Conservation (phyloP, 306 rosid genomes). For the Cicer judaicum region DNA sequence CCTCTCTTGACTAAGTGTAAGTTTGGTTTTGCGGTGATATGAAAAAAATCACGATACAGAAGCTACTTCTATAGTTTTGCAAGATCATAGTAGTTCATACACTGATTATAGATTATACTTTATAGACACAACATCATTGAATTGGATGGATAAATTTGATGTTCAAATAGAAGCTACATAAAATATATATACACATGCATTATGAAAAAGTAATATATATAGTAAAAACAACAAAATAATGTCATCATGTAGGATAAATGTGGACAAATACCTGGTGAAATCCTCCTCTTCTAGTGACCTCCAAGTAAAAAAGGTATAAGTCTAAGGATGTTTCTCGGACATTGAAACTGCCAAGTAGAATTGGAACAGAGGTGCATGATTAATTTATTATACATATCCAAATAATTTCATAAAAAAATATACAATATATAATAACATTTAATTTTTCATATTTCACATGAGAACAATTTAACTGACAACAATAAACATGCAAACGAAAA, state of each 20-base stretch:
- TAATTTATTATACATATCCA: not conserved
- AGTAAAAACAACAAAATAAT: not conserved
- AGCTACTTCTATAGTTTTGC: too few species aligned
- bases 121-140: not conserved
- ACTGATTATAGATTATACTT: not conserved
- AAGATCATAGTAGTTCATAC: too few species aligned
- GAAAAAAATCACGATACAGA: too few species aligned
- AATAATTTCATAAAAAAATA: not conserved
- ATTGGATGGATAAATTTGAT: slow-evolving; percentile 12
- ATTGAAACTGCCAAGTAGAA: slow-evolving; percentile 43
- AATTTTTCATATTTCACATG: slow-evolving; percentile 10
- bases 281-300: slow-evolving; percentile 60
- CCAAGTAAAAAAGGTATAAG: slow-evolving; percentile 55
- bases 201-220: slow-evolving; percentile 3
- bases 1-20: not conserved
- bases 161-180: slow-evolving; percentile 7
- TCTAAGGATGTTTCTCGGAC: slow-evolving; percentile 48
- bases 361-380: not conserved
- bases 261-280: slow-evolving; percentile 47
- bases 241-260: slow-evolving; percentile 9
- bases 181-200: not conserved
- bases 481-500: not conserved
- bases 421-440: not conserved
- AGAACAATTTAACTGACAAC: too few species aligned
- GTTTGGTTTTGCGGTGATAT: too few species aligned